Base-by-base conservation (phyloP, 345 rosid species). In the Eucalyptus erythrocorys region DNA sequence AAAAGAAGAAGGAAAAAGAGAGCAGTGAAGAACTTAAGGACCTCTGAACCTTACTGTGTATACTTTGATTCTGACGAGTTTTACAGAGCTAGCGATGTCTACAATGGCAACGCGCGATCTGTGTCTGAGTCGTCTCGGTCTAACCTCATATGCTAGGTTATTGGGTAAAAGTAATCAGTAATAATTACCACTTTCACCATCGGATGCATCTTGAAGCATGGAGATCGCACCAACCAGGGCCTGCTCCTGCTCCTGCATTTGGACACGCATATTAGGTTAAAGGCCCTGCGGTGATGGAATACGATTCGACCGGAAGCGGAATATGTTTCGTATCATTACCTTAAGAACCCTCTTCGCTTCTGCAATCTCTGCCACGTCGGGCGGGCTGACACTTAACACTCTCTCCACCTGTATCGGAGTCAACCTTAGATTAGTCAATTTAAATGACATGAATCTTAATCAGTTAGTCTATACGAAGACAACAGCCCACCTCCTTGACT, bases 161-260 rank as follows among this genome's bases (percentile, higher is more conserved):
- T 91, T 93, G 89, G 82, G 82, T 76, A 91, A 90, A 89, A 91
- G 92, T 89, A 93, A 89, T 95, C 90, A 94, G 94, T 93, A 92
- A 95, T 96, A 93, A 95, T 96, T 97, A 95, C 99, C 99, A 87
- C 99, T 97, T 95, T 97, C 99, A 91, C 96, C 99, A 57, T 97
- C 99, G 91, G 99, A 96, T 81, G 97, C 96, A 90, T 95, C 99
- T 92, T 96, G 98, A 66, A 98, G 98, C 94, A 92, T 94, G 26
- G 99, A 95, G 86, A 98, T 98, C 61, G 99, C 99, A 42, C 94
- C 96, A 27, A 95, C 90, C 86, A 98, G 97, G 87, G 98, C 99
- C 93, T 92, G 95, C 91, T 97, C 99, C 66, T 97, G 99, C 51
- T 98, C 98, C 99, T 98, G 92, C 79, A 87, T 66, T 40, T 68